phyloP scores from a whole-genome alignment of 805 yeast genomes.

The Lipomyces starkeyi region DNA sequence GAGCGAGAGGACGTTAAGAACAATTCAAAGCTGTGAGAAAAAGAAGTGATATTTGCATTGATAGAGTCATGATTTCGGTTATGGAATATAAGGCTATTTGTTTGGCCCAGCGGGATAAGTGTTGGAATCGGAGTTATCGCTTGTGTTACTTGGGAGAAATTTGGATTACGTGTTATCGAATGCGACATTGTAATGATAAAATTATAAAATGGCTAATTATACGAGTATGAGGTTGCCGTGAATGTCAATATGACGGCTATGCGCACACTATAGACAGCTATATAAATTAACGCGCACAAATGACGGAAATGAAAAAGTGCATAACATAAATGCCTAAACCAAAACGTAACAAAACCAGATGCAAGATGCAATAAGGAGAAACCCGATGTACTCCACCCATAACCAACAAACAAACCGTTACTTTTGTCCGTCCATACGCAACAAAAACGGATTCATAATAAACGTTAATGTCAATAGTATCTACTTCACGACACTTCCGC shows the following conservation, averaged over 20 bases:
- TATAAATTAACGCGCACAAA: background rate
- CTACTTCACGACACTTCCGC: slow-evolving; percentile 29
- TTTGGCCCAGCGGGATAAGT: background rate
- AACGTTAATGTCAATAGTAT: background rate
- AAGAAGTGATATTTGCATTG: background rate
- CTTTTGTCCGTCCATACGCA: background rate
- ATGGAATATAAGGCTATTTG: background rate
- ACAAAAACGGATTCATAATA: background rate
- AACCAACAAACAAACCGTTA: background rate
- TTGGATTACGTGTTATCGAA: background rate
- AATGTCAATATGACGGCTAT: too few relatives aligned
- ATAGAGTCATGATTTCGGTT: background rate
- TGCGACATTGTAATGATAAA: background rate
- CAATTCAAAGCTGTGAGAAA: background rate
- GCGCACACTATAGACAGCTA: background rate
- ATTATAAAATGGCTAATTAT: too few relatives aligned
- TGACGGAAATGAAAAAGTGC: too few relatives aligned
- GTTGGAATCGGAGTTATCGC: slow-evolving; percentile 1
- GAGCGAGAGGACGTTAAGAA: background rate
- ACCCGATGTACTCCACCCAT: slow-evolving; percentile 1
- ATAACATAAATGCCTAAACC: background rate
- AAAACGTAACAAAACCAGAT: background rate
- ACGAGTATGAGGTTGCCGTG: background rate
- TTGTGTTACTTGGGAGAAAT: slow-evolving; percentile 1
- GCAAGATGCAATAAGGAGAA: background rate